Percentiles rank a stretch among this genome's conserved stretches.
Evolutionary conservation across 2,329 filamentous ascomycete species (phyloP).

Genomic region (Phialophora macrospora): DNA sequence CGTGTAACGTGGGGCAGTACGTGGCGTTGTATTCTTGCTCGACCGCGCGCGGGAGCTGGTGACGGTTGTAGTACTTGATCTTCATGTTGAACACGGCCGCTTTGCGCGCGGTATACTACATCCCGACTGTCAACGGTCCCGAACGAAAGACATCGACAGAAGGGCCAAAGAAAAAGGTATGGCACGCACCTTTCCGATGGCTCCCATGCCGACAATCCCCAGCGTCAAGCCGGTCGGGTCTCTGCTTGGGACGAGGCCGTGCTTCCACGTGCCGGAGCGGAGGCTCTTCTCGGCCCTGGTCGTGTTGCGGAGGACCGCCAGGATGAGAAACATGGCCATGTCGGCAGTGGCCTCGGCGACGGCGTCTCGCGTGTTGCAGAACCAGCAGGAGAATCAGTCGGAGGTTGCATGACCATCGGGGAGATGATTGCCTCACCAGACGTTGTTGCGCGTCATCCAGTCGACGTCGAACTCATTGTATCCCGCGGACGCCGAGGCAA

Average conservation of each 20-base stretch:
- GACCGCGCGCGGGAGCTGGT: conserved; percentile 59
- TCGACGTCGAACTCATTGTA: conserved; percentile 69
- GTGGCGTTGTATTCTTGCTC: conserved; percentile 46
- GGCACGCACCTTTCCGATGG: conserved; percentile 49
- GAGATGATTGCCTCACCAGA: conserved; percentile 43
- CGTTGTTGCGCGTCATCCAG: conserved; percentile 63
- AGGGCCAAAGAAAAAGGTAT: not conserved
- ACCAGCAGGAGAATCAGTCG: conserved; percentile 39
- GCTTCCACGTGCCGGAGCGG: conserved; percentile 49
- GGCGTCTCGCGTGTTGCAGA: conserved; percentile 61
- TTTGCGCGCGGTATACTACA: conserved; percentile 54
- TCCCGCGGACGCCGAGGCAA: conserved; percentile 50
- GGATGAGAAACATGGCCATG: conserved; percentile 57
- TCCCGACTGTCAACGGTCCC: not conserved
- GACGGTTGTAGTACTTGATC: conserved; percentile 76
- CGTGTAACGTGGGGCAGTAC: conserved; percentile 39
- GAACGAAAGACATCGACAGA: not conserved
- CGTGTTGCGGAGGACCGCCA: conserved; percentile 56
- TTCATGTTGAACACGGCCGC: conserved; percentile 76
- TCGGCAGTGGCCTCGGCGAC: conserved; percentile 60
- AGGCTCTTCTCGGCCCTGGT: conserved; percentile 47
- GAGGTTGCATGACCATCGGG: not conserved
- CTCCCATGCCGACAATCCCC: conserved; percentile 57
- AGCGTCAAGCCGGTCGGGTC: conserved; percentile 54
- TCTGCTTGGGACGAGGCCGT: conserved; percentile 44